phyloP scores from a whole-genome alignment of 2,329 filamentous ascomycete genomes.

The Davidsoniella australis region DNA sequence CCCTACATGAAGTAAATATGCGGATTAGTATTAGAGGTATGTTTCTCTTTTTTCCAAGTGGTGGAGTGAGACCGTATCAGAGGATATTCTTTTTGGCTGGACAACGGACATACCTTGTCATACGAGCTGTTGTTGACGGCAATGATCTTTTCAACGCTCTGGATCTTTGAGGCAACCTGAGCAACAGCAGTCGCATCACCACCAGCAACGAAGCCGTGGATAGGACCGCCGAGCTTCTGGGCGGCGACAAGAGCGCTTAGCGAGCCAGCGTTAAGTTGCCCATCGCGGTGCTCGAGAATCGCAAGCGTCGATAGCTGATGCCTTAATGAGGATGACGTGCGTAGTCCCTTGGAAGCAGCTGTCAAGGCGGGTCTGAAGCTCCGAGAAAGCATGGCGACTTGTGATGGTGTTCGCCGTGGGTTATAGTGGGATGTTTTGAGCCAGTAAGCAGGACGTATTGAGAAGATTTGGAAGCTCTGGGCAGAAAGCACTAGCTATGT shows the following conservation, averaged over 20 bases:
- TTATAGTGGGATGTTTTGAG: background rate
- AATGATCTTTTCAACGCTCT: conserved; percentile 82
- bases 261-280: conserved; percentile 67
- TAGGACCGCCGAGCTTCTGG: conserved; percentile 64
- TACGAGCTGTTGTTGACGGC: conserved; percentile 78
- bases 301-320: conserved; percentile 64
- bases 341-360: conserved; percentile 5
- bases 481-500: background rate
- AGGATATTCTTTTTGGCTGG: background rate
- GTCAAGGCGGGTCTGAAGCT: conserved; percentile 10
- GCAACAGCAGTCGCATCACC: conserved; percentile 58
- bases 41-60: background rate
- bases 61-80: no score
- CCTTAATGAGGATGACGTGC: conserved; percentile 2
- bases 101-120: conserved; percentile 51
- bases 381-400: conserved; percentile 6
- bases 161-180: conserved; percentile 71
- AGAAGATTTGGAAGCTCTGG: background rate
- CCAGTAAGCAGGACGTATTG: background rate
- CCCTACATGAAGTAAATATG: conserved; percentile 33
- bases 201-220: conserved; percentile 81
- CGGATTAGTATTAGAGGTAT: background rate
- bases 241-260: conserved; percentile 76
- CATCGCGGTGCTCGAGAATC: conserved; percentile 81
- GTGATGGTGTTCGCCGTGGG: background rate